phyloP scores from a whole-genome alignment of 2,329 filamentous ascomycete species.

The Fusarium incarnatum region DNA sequence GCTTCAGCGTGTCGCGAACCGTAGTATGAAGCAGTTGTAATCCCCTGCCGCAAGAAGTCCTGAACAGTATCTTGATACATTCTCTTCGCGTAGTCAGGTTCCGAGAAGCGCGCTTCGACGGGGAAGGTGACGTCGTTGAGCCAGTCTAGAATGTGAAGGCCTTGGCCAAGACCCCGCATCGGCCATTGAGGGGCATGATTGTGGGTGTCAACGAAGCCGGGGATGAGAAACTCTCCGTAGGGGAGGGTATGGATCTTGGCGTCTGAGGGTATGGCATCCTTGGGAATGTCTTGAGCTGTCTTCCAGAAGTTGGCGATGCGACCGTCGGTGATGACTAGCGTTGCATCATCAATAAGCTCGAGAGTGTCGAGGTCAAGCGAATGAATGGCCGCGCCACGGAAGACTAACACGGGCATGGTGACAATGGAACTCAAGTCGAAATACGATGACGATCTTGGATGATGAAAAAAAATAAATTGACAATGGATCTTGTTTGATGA shows the following conservation, averaged over 20 bases:
- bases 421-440: fast-evolving
- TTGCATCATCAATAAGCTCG: slow-evolving; percentile 2
- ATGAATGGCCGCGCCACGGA: slow-evolving; percentile 14
- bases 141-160: slow-evolving; percentile 71
- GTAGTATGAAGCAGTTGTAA: slow-evolving; percentile 24
- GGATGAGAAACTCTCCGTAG: slow-evolving; percentile 51
- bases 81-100: neutral
- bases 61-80: slow-evolving; percentile 18
- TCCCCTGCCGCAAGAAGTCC: slow-evolving; percentile 18
- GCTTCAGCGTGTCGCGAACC: slow-evolving; percentile 22
- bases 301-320: slow-evolving; percentile 18
- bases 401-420: neutral
- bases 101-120: slow-evolving; percentile 13
- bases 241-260: fast-evolving
- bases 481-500: neutral
- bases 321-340: neutral
- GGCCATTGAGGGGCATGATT: slow-evolving; percentile 73
- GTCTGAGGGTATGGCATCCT: neutral
- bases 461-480: too few relatives aligned
- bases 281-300: neutral
- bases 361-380: neutral
- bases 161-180: slow-evolving; percentile 61
- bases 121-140: slow-evolving; percentile 71
- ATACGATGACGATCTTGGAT: neutral
- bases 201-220: slow-evolving; percentile 74